Evolutionary conservation across 805 yeast species (phyloP).

Genomic region (Priceomyces melissophilus): DNA sequence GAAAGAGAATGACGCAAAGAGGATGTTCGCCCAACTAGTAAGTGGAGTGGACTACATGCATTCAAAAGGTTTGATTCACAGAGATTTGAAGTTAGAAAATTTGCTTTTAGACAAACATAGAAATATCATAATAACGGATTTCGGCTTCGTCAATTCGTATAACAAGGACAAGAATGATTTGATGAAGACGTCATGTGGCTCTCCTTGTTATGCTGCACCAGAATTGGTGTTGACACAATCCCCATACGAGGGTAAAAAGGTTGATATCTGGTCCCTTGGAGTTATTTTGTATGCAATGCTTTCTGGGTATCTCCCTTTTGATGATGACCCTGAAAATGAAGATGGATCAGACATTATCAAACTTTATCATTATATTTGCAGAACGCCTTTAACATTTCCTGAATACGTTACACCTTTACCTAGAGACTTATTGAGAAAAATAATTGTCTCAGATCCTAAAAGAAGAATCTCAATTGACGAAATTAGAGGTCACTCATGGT

Average conservation of each 20-base stretch:
- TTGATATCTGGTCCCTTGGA: constrained; percentile 97
- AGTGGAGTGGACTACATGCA: constrained; percentile 92
- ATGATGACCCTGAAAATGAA: constrained; percentile 95
- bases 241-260: constrained; percentile 89
- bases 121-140: constrained; percentile 83
- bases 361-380: constrained; percentile 86
- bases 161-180: constrained; percentile 55
- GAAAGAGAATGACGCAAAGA: constrained; percentile 82
- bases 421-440: constrained; percentile 81
- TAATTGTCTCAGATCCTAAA: constrained; percentile 80
- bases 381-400: constrained; percentile 91
- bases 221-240: constrained; percentile 85
- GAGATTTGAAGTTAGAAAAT: constrained; percentile 76
- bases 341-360: constrained; percentile 93
- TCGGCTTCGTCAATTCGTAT: constrained; percentile 92
- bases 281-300: constrained; percentile 94
- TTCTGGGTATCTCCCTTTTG: constrained; percentile 95
- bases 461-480: constrained; percentile 66
- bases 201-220: constrained; percentile 99
- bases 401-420: constrained; percentile 89
- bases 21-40: constrained; percentile 86
- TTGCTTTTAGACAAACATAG: constrained; percentile 78
- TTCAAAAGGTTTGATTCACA: constrained; percentile 72
- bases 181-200: constrained; percentile 94
- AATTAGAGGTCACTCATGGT: constrained; percentile 83